Base-by-base conservation (phyloP, 2,329 filamentous ascomycete species). In the Bisporella sp. region DNA sequence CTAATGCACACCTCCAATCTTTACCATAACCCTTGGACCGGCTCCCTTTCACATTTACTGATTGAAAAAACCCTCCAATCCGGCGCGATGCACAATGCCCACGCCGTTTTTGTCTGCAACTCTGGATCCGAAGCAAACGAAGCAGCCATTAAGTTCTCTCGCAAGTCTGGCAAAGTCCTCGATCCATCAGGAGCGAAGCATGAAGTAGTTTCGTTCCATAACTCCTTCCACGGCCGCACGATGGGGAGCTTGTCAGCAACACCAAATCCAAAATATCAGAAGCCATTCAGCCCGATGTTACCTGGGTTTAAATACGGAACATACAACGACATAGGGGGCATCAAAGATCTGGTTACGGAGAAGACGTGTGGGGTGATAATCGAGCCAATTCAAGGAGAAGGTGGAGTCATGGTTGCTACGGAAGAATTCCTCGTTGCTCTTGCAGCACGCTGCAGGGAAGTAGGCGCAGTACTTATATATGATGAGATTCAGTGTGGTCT, bases 401-500 rank as follows among this genome's bases (percentile, higher is more conserved):
- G 93, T 12, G 93, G 93, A 58, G 86, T 99, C 47, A 86, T 92
- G 60, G 82, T 87, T 8, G 93, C 89, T 3, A 85, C 79, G 1
- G 81, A 87, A 4, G 88, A 89, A 57, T 99, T 97, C 69, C 76
- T 99, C 29, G 68, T 82, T 29, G 87, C 89, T 1, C 78, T 99
- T n/a, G 89, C 89, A 52, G 79, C 79, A 64, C 81, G 91, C 52
- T 96, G 91, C 69, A 85, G 84, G 50, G 85, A 89, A 60, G 89
- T 96, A 32, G 89, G 89, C 47, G 91, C 92, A 1, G 81, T 97
- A 4, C 73, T 99, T 51, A 87, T 96, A 64, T 92, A 93, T 68
- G 93, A 99, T 64, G 93, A 99, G 74, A 99, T 99, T 56, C 93
- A 99, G 71, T 96, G 90, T 68, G 93, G 93, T 48, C 75, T 99